These are phyloP conservation scores for Solanum hybrid DNA, from an alignment of 305 asterid genomes.

Conservation along the genomic window DNA sequence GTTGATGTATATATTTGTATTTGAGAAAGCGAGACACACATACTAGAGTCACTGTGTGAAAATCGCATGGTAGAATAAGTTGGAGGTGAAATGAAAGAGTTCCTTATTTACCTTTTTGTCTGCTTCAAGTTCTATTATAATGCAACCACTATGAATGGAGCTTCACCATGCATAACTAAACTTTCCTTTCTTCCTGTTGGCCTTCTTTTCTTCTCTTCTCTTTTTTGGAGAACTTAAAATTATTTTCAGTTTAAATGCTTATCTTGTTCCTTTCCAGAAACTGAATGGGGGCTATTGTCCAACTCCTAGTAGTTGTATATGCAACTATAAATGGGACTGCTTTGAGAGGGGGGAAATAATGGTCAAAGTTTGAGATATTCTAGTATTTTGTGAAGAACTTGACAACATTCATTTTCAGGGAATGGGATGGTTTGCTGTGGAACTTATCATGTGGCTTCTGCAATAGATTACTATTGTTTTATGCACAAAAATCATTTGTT, in stretches of 20 bases:
- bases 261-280: not conserved
- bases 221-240: not conserved
- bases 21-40: conserved; percentile 19
- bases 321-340: not conserved
- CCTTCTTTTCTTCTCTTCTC: not conserved
- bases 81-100: conserved; percentile 17
- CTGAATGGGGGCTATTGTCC: not conserved
- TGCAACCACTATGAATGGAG: not conserved
- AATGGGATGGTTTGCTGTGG: not conserved
- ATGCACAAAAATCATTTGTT: not conserved
- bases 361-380: not conserved
- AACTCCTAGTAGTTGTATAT: not conserved
- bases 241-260: not conserved
- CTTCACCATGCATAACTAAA: not conserved
- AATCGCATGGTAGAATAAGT: conserved; percentile 24
- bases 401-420: not conserved
- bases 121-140: not conserved
- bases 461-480: not conserved
- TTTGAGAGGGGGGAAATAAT: not conserved
- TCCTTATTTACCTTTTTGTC: conserved; percentile 3
- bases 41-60: conserved; percentile 26
- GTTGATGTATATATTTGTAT: conserved; percentile 30
- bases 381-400: not conserved
- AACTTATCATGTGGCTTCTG: not conserved
- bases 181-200: not conserved